These are phyloP conservation scores for Tolypocladium amazonense DNA, from an alignment of 2,329 filamentous ascomycete genomes.

Conservation along the genomic window DNA sequence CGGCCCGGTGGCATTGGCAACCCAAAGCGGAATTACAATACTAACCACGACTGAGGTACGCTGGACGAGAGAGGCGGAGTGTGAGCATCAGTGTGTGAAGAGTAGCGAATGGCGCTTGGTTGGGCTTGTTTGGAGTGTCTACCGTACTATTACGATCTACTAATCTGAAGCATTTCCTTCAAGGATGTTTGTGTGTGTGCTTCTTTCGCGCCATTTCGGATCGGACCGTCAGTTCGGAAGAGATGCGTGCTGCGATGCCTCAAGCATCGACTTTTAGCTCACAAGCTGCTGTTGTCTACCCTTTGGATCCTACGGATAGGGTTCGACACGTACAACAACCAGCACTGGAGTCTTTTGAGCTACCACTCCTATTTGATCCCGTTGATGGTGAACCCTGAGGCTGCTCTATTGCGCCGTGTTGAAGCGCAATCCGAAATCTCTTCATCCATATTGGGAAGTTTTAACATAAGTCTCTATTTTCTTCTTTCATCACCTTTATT, in stretches of 20 bases:
- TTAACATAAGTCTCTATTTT: background rate
- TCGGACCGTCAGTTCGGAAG: too few species aligned
- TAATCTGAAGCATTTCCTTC: background rate
- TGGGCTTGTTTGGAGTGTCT: background rate
- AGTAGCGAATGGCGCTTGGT: background rate
- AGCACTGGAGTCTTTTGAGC: background rate
- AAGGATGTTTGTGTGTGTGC: background rate
- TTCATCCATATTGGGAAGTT: background rate
- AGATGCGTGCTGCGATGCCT: background rate
- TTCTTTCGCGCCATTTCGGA: background rate
- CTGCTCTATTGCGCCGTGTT: background rate
- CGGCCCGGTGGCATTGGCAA: constrained; percentile 39
- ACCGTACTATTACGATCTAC: background rate
- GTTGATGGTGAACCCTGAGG: background rate
- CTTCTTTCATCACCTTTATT: background rate
- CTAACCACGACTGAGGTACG: constrained; percentile 8
- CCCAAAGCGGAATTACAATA: constrained; percentile 28
- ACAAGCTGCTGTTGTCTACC: background rate
- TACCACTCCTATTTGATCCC: background rate
- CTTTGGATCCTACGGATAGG: background rate
- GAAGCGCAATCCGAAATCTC: background rate
- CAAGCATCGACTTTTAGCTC: background rate
- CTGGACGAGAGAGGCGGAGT: background rate
- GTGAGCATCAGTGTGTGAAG: background rate
- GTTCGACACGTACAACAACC: background rate